Percentiles rank a stretch among this genome's conserved stretches.
phyloP scores from a whole-genome alignment of 2,329 filamentous ascomycete genomes.

The Penicillium sp. region DNA sequence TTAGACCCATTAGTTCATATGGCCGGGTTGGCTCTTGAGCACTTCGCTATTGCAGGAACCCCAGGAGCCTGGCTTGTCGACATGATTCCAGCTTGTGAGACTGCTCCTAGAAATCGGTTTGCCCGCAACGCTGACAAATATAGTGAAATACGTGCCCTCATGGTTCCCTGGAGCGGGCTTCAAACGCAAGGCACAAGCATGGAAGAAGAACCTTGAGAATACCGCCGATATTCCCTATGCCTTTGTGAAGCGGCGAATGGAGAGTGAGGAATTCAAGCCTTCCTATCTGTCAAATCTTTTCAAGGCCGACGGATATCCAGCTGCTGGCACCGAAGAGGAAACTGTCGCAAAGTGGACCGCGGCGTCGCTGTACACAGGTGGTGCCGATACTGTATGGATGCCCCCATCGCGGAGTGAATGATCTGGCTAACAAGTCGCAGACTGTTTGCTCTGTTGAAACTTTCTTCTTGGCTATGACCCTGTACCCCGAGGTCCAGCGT shows the following conservation, averaged over 20 bases:
- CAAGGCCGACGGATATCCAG: conserved; percentile 29
- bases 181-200: conserved; percentile 43
- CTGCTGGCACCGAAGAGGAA: conserved; percentile 28
- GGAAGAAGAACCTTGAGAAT: conserved; percentile 32
- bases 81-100: conserved; percentile 43
- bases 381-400: conserved; percentile 40
- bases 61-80: conserved; percentile 51
- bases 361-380: conserved; percentile 43
- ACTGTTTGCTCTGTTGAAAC: conserved; percentile 42
- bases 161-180: conserved; percentile 50
- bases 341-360: conserved; percentile 45
- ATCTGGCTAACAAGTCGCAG: conserved; percentile 21
- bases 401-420: background rate
- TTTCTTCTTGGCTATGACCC: conserved; percentile 54
- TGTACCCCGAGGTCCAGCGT: conserved; percentile 52
- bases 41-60: conserved; percentile 42
- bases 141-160: conserved; percentile 43
- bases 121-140: background rate
- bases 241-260: conserved; percentile 17
- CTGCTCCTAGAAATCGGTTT: background rate
- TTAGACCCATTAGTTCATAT: conserved; percentile 48
- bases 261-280: conserved; percentile 1
- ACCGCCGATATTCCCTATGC: conserved; percentile 43
- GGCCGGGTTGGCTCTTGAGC: conserved; percentile 39
- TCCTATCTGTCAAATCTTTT: conserved; percentile 23